A percentile compares a stretch with the other conserved stretches of the same genome.
phyloP scores from a whole-genome alignment of 2,329 filamentous ascomycete species.

The Coleophoma eucalyptorum region DNA sequence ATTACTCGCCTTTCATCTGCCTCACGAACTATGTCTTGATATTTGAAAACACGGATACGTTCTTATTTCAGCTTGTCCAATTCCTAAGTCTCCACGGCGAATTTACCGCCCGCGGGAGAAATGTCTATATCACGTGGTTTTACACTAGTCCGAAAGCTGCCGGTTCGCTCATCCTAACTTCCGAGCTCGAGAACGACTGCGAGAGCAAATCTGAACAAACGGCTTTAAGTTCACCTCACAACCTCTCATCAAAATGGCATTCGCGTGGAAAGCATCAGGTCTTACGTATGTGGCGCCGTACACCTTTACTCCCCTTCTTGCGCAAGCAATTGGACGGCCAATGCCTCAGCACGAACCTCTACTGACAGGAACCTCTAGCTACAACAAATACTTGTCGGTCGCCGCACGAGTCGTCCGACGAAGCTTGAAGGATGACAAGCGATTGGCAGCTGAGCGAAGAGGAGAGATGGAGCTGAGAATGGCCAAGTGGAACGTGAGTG shows the following conservation, averaged over 20 bases:
- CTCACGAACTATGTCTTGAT: too few species aligned
- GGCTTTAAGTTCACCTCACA: constrained; percentile 12
- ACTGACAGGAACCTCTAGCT: constrained; percentile 56
- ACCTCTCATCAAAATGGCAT: constrained; percentile 61
- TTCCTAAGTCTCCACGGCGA: too few species aligned
- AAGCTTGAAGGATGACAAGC: constrained; percentile 93
- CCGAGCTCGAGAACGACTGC: constrained; percentile 13
- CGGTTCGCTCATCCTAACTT: constrained; percentile 2
- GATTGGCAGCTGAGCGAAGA: constrained; percentile 82
- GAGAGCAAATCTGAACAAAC: constrained; percentile 12
- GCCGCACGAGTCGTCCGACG: constrained; percentile 92
- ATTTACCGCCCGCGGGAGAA: too few species aligned
- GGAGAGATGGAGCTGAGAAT: constrained; percentile 88
- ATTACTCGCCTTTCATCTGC: too few species aligned
- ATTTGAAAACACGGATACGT: too few species aligned
- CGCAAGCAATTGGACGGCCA: constrained; percentile 16
- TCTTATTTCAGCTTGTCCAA: too few species aligned
- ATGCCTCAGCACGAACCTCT: constrained; percentile 4
- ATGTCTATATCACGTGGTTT: too few species aligned
- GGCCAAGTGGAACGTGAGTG: constrained; percentile 89
- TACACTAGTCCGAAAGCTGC: too few species aligned
- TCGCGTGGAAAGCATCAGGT: constrained; percentile 97
- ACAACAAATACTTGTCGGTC: constrained; percentile 99
- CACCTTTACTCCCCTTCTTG: not conserved
- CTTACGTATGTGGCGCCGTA: constrained; percentile 48